Evolutionary conservation across 2,329 filamentous ascomycete genomes (phyloP).

Genomic region (Aureobasidium subglaciale): DNA sequence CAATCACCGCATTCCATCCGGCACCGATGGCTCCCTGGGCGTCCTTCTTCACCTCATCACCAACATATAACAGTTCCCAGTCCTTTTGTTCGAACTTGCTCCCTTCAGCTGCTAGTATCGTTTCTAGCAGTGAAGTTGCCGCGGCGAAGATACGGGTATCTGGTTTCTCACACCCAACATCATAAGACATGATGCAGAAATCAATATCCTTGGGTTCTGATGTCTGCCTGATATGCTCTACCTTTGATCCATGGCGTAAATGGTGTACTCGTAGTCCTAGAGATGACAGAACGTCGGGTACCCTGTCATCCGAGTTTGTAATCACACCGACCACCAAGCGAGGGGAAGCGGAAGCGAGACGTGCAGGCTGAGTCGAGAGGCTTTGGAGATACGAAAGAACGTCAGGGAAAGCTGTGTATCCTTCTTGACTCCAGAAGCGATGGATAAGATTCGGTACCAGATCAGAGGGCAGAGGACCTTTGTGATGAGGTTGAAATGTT

Average conservation of each 20-base stretch:
- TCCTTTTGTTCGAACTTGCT: conserved; percentile 23
- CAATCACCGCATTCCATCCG: conserved; percentile 41
- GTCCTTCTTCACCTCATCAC: conserved; percentile 48
- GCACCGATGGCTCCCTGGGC: conserved; percentile 41
- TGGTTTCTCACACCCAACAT: conserved; percentile 56
- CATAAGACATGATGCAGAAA: conserved; percentile 57
- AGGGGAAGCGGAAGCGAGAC: conserved; percentile 1
- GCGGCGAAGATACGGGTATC: conserved; percentile 49
- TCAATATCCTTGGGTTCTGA: conserved; percentile 38
- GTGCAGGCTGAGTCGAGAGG: conserved; percentile 27
- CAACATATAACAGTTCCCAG: conserved; percentile 44
- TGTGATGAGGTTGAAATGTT: conserved; percentile 39
- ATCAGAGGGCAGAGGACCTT: conserved; percentile 17
- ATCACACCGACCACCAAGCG: conserved; percentile 48
- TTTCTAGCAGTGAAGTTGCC: conserved; percentile 40
- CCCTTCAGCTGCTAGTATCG: conserved; percentile 24
- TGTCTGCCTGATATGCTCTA: neutral
- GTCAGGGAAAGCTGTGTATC: conserved; percentile 45
- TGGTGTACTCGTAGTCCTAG: conserved; percentile 46
- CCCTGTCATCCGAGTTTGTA: conserved; percentile 58
- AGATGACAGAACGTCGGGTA: conserved; percentile 47
- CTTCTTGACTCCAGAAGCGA: conserved; percentile 48
- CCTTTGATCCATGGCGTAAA: conserved; percentile 22
- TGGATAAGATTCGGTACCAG: conserved; percentile 45
- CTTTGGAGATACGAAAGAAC: conserved; percentile 40